A percentile compares a stretch with the other conserved stretches of the same genome.
These are phyloP conservation scores for Oryza brachyantha DNA, from an alignment of 176 grass and related monocot species.

Conservation along the genomic window DNA sequence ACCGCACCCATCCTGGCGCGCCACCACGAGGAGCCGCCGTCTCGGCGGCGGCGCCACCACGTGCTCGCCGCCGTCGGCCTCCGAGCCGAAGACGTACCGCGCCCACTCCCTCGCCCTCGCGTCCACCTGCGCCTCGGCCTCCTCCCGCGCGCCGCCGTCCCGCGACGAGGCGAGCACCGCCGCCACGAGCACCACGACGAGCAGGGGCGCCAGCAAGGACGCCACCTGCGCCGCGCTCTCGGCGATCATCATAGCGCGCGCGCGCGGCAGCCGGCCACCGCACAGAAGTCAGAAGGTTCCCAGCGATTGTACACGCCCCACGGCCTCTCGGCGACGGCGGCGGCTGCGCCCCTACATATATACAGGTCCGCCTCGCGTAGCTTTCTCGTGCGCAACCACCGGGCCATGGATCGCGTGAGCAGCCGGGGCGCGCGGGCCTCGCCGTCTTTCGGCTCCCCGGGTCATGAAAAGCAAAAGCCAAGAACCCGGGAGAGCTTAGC, in stretches of 20 bases:
- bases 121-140: conserved; percentile 33
- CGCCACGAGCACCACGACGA: conserved; percentile 47
- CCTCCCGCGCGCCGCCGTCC: neutral
- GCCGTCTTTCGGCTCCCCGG: neutral
- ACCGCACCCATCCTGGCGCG: neutral
- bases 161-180: conserved; percentile 35
- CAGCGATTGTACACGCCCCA: neutral
- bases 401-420: conserved; percentile 35
- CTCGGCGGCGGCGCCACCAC: neutral
- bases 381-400: conserved; percentile 47
- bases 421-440: neutral
- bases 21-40: neutral
- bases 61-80: neutral
- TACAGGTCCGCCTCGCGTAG: conserved; percentile 2
- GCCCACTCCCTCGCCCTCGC: conserved; percentile 49
- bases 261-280: neutral
- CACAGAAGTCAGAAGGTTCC: neutral
- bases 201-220: conserved; percentile 38
- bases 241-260: neutral
- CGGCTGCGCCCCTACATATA: neutral
- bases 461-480: neutral
- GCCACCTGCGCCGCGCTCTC: conserved; percentile 33
- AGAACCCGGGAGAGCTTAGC: neutral
- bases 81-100: conserved; percentile 51
- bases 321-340: neutral